Evolutionary conservation across 1,139 yeast species (phyloP), one percentile per base, ranked within the genome.

Genomic region (Geotrichum siamense): DNA sequence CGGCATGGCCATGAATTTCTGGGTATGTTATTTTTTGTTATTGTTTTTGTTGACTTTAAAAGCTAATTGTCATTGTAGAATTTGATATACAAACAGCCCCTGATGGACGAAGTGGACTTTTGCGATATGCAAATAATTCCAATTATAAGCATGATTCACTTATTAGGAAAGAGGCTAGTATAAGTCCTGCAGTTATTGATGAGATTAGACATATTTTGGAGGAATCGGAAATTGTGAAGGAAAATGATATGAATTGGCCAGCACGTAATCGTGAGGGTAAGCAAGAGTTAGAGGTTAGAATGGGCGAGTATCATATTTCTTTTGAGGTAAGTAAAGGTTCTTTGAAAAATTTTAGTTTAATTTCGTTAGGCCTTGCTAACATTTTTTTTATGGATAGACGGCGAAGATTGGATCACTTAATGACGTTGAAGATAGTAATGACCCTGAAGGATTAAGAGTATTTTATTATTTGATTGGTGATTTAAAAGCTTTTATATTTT

Each of bases 101-200:
- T 5, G 63, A 60, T 32, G 66, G 67, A 3, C 55, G 53, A n/a
- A 55, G 55, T 26, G 74, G 67, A 1, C 47, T 58, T 3, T 51
- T 71, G 32, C 59, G 72, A 34, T 71, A 71, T 49, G 71, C 73
- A 9, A 71, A 71, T 49, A 70, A 69, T 50, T 67, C 75, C 1
- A 68, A 69, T 48, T 71, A 71, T 48, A 59, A 74, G 48, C 61
- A 67, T 39, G 75, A 71, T 44, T 64, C 67, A 5, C 45, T 66
- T 44, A 71, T 71, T 44, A 58, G 63, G 32, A 70, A 70, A 54
- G 66, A 66, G 38, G 67, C 65, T 33, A 55, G 59, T 8, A 47
- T 71, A 2, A 67, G 72, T 15, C 56, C 61, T 10, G 47, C 64
- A 1, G 68, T 69, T 6, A 50, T 70, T 6, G 52, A 56, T 13